Conservation (phyloP, 495 filamentous ascomycete genomes). For the Hypoxylon crocopeplum region DNA sequence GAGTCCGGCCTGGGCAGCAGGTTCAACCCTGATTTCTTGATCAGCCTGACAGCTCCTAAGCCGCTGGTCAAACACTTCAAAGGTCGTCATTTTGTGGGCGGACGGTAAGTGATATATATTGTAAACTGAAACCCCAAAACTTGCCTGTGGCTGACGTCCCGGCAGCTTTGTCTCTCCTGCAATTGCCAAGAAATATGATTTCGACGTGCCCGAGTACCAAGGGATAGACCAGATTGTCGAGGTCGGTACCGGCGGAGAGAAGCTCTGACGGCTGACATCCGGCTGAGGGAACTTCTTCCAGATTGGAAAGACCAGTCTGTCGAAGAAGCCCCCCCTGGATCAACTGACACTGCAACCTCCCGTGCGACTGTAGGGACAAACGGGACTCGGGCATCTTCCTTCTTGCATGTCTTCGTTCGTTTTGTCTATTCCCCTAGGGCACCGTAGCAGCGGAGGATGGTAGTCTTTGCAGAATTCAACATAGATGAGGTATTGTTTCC, state of each 20-base stretch:
- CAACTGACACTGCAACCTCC: slow-evolving; percentile 55
- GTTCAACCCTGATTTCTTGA: slow-evolving; percentile 77
- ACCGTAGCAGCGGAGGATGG: slow-evolving; percentile 51
- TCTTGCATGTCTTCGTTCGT: slow-evolving; percentile 51
- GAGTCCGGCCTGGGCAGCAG: slow-evolving; percentile 75
- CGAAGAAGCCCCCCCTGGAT: slow-evolving; percentile 4
- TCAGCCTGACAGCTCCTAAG: slow-evolving; percentile 94
- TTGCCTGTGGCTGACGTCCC: slow-evolving; percentile 31
- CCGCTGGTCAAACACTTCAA: slow-evolving; percentile 83
- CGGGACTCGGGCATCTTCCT: slow-evolving; percentile 55
- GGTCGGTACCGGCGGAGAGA: slow-evolving; percentile 65
- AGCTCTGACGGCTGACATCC: slow-evolving; percentile 51
- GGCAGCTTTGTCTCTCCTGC: slow-evolving; percentile 76
- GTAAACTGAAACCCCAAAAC: background rate
- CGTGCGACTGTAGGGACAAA: slow-evolving; percentile 57
- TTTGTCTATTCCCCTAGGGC: slow-evolving; percentile 47
- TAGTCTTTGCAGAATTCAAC: slow-evolving; percentile 57
- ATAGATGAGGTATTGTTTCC: slow-evolving; percentile 58
- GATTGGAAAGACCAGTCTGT: slow-evolving; percentile 2
- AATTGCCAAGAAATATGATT: slow-evolving; percentile 86
- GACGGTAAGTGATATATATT: slow-evolving; percentile 56
- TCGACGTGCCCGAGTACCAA: slow-evolving; percentile 82
- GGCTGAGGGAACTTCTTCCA: slow-evolving; percentile 3
- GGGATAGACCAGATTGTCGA: slow-evolving; percentile 92
- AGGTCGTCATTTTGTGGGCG: slow-evolving; percentile 89